Evolutionary conservation across 352 stramenopile genomes (phyloP).

Genomic region (Thalassiosira allenii): DNA sequence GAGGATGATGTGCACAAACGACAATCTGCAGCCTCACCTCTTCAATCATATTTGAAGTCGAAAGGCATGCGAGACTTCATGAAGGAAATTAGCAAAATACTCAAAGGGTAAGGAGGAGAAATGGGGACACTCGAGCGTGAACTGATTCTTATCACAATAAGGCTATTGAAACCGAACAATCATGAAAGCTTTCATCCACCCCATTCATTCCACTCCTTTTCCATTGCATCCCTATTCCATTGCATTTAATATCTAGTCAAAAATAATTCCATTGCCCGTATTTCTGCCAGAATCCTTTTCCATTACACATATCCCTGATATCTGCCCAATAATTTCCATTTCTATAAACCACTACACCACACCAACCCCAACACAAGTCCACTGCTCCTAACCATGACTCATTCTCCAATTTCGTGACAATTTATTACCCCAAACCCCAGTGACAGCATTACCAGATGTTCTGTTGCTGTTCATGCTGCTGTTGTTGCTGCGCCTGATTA

Average conservation of each 20-base stretch:
- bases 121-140: constrained; percentile 22
- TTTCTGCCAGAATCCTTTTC: constrained; percentile 2
- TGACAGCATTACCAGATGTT: constrained; percentile 60
- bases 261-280: constrained; percentile 36
- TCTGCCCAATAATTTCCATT: constrained; percentile 14
- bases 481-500: constrained; percentile 11
- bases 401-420: too few species aligned
- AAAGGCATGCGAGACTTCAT: constrained; percentile 72
- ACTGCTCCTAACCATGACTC: too few species aligned
- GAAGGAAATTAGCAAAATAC: constrained; percentile 74
- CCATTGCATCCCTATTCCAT: constrained; percentile 51
- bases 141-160: constrained; percentile 24
- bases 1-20: constrained; percentile 16
- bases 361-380: too few species aligned
- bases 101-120: too few species aligned
- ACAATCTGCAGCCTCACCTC: constrained; percentile 9
- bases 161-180: too few species aligned
- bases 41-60: constrained; percentile 66
- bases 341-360: neutral
- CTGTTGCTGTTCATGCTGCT: constrained; percentile 45
- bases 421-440: too few species aligned
- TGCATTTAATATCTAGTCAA: constrained; percentile 11
- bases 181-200: neutral
- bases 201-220: constrained; percentile 41
- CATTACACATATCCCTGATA: constrained; percentile 10